Conservation (phyloP, 2,329 filamentous ascomycete species). For the Penicillium decumbens region DNA sequence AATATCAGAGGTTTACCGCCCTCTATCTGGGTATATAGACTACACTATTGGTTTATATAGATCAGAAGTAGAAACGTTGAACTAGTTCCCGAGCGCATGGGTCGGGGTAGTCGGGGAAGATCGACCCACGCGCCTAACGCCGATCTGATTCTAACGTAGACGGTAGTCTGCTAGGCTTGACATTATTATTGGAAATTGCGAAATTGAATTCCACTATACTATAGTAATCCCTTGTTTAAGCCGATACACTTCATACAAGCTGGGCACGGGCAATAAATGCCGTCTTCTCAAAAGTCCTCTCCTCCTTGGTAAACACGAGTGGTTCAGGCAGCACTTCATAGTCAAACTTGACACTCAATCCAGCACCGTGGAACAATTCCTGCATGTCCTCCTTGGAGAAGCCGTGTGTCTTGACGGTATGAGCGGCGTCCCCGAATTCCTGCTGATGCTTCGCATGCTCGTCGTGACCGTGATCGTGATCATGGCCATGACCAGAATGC, state of each 20-base stretch:
- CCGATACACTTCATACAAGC: constrained; percentile 11
- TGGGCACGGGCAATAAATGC: constrained; percentile 33
- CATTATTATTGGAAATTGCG: no score
- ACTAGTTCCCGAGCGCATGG: background rate
- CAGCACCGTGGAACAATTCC: constrained; percentile 60
- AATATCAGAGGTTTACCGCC: no score
- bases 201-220: background rate
- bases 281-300: constrained; percentile 23
- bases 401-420: constrained; percentile 61
- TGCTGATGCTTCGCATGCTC: constrained; percentile 11
- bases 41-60: no score
- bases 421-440: constrained; percentile 34
- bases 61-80: background rate
- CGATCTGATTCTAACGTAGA: background rate
- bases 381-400: constrained; percentile 59
- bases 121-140: background rate
- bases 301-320: constrained; percentile 41
- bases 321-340: constrained; percentile 53
- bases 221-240: background rate
- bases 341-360: constrained; percentile 54
- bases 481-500: constrained; percentile 38
- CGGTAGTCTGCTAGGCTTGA: no score
- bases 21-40: no score
- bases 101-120: background rate
- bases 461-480: constrained; percentile 8